Evolutionary conservation across 2,329 filamentous ascomycete species (phyloP), one percentile per base, ranked within the genome.

Genomic region (Calonectria pteridis): DNA sequence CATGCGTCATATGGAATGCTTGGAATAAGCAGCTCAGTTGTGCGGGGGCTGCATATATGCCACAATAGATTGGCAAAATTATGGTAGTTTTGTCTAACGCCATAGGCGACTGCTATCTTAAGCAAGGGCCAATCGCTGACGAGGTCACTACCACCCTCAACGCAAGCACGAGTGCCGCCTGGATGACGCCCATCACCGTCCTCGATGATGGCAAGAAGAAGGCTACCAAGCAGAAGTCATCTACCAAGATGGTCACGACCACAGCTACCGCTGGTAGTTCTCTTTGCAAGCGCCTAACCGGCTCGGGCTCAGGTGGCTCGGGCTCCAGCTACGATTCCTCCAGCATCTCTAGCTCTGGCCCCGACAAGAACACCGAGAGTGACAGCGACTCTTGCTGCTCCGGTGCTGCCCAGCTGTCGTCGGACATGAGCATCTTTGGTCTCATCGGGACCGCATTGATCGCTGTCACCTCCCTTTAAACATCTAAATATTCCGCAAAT

Each of bases 111-210:
- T 59, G 53, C 13, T 59, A 26, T 23, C 18, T 59, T 3, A 59
- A 59, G 23, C 29, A 59, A 37, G 53, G 53, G 5, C 53, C 53
- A 59, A 26, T 59, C 16, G n/a, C n/a, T n/a, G n/a, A 59, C 53
- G 13, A 35, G 26, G 5, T 23, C 33, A 77, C 71, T 1, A 77
- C 73, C 0, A 79, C 76, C 0, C 63, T 80, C 18, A 18, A 69
- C 1, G 53, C 77, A 0, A 75, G 67, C 1, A 73, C 73, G 31
- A 80, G 72, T 18, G 59, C 72, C 0, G 29, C 65, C 0, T 75
- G 75, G 78, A 80, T 80, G 78, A 80, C 78, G 3, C 53, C 78
- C 6, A 71, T 80, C 6, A 78, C 78, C 0, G 62, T 80, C 0
- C 58, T 78, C 0, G 74, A 79, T 5, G 11, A 66, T 0, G 33